Conservation (phyloP, 306 rosid species). For the Cercis canadensis region DNA sequence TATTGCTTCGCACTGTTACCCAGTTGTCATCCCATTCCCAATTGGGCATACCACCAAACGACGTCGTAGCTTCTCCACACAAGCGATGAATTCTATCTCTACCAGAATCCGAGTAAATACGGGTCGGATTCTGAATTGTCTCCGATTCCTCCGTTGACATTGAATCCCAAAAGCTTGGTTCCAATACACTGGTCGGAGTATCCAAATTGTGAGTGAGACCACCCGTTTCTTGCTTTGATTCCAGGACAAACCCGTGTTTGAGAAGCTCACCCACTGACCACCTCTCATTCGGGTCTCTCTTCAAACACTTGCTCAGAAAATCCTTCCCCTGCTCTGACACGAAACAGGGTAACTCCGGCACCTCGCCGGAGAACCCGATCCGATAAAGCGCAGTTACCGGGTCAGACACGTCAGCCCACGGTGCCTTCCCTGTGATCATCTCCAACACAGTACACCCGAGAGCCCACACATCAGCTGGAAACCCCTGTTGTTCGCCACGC, state of each 20-base stretch:
- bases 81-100: constrained; percentile 56
- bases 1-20: constrained; percentile 68
- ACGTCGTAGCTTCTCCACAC: constrained; percentile 27
- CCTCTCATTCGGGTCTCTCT: constrained; percentile 61
- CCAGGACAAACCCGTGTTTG: constrained; percentile 61
- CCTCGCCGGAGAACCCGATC: constrained; percentile 62
- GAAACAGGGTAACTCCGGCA: constrained; percentile 65
- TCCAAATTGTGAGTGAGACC: constrained; percentile 3
- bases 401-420: constrained; percentile 62
- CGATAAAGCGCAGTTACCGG: constrained; percentile 63
- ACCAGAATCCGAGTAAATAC: constrained; percentile 30
- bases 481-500: constrained; percentile 83
- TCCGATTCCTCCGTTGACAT: constrained; percentile 25
- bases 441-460: constrained; percentile 81
- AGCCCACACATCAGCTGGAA: constrained; percentile 88
- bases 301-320: constrained; percentile 73
- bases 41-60: constrained; percentile 27
- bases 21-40: constrained; percentile 65
- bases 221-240: constrained; percentile 31
- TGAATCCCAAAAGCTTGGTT: constrained; percentile 56
- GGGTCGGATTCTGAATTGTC: constrained; percentile 36
- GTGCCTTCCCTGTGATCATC: constrained; percentile 76
- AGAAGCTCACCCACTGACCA: constrained; percentile 76
- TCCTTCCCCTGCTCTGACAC: constrained; percentile 75
- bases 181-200: constrained; percentile 75